Evolutionary conservation across 75 land plant species (phyloP).

Genomic region (Selaginella tamariscina): DNA sequence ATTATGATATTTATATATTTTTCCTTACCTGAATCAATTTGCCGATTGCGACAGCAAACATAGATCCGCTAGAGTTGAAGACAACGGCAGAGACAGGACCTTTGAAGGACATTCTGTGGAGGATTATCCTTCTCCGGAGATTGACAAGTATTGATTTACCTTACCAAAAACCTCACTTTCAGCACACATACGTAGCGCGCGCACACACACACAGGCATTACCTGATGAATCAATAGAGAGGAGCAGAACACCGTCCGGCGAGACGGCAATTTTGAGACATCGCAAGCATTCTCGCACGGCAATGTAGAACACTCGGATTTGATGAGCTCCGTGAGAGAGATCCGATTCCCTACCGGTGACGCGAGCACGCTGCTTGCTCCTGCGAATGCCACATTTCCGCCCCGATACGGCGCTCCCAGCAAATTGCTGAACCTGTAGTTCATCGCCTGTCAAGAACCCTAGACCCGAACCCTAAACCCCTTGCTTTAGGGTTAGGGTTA

Average conservation of each 20-base stretch:
- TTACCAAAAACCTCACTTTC: no score
- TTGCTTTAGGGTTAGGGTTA: no score
- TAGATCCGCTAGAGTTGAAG: conserved; percentile 60
- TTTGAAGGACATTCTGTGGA: conserved; percentile 77
- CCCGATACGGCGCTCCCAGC: conserved; percentile 88
- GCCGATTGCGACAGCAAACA: conserved; percentile 68
- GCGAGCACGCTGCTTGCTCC: conserved; percentile 32
- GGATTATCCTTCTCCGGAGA: conserved; percentile 49
- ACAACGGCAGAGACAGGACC: conserved; percentile 37
- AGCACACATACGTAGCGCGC: no score
- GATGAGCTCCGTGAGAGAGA: conserved; percentile 66
- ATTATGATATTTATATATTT: no score
- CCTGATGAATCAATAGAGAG: conserved; percentile 49
- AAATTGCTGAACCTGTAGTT: conserved; percentile 82
- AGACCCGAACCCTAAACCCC: no score
- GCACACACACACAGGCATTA: no score
- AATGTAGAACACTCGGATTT: conserved; percentile 52
- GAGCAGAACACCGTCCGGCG: conserved; percentile 61
- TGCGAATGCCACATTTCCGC: conserved; percentile 54
- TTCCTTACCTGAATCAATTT: no score
- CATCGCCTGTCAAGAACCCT: no score
- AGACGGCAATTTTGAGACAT: conserved; percentile 58
- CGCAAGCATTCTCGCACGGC: conserved; percentile 50
- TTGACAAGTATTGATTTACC: conserved; percentile 61
- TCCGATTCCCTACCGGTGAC: conserved; percentile 76